Evolutionary conservation across 495 filamentous ascomycete species (phyloP).

Genomic region (Talaromyces ruber): DNA sequence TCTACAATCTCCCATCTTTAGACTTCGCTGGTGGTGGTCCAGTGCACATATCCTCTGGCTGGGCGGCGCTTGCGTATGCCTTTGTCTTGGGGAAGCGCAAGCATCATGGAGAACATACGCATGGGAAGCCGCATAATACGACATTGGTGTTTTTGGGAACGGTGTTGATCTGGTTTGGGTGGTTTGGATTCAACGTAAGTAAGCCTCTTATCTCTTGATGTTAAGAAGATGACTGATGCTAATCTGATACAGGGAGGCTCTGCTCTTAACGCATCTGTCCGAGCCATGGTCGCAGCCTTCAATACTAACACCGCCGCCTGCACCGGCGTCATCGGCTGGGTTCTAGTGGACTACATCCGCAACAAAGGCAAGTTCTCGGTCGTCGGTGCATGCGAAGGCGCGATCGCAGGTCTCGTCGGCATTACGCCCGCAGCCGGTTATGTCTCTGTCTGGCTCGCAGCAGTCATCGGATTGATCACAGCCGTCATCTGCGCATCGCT

Average conservation of each 20-base stretch:
- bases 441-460: constrained; percentile 47
- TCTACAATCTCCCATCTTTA: constrained; percentile 44
- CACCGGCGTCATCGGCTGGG: constrained; percentile 51
- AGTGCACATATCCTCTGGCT: constrained; percentile 48
- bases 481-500: constrained; percentile 39
- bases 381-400: constrained; percentile 52
- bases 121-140: constrained; percentile 46
- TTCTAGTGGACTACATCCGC: constrained; percentile 48
- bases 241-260: constrained; percentile 36
- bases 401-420: constrained; percentile 55
- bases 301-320: constrained; percentile 55
- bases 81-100: constrained; percentile 46
- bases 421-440: constrained; percentile 58
- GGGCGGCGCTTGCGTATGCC: constrained; percentile 47
- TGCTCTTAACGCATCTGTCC: constrained; percentile 46
- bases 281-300: constrained; percentile 49
- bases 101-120: constrained; percentile 28
- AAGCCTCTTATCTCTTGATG: neutral
- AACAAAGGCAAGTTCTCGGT: constrained; percentile 47
- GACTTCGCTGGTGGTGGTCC: constrained; percentile 51
- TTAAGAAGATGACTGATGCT: neutral
- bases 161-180: constrained; percentile 51
- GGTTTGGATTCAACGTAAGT: constrained; percentile 51
- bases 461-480: constrained; percentile 51
- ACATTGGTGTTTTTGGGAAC: constrained; percentile 51